A percentile compares a stretch with the other conserved stretches of the same genome.
phyloP scores from a whole-genome alignment of 169 alveolate genomes.

The Eimeria necatrix region DNA sequence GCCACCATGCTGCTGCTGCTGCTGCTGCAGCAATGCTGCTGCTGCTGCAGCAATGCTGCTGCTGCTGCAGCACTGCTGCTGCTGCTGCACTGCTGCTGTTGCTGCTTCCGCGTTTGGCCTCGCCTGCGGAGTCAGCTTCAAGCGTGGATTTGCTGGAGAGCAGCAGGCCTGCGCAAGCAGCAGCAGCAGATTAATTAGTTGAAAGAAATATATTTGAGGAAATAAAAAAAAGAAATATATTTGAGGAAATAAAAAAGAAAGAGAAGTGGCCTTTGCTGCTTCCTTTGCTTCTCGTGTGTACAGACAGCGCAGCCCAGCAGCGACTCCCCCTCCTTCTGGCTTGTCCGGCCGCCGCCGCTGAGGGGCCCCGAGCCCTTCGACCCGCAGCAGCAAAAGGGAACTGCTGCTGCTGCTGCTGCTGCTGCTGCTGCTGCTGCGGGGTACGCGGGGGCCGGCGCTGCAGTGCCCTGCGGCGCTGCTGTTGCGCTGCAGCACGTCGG shows the following conservation, averaged over 20 bases:
- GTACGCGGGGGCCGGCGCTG: constrained; percentile 65
- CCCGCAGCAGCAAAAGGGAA: neutral
- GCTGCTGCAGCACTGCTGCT: neutral
- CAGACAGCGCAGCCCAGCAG: constrained; percentile 53
- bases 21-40: neutral
- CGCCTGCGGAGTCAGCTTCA: too few species aligned
- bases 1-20: too few species aligned
- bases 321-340: constrained; percentile 21
- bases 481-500: constrained; percentile 53
- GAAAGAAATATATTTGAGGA: neutral
- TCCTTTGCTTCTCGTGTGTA: neutral
- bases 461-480: constrained; percentile 52
- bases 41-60: neutral
- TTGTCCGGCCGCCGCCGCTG: constrained; percentile 6
- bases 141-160: too few species aligned
- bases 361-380: neutral
- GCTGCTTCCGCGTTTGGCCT: neutral
- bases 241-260: neutral
- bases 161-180: too few species aligned
- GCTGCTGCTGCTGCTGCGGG: neutral
- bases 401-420: neutral
- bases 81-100: neutral
- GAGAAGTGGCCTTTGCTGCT: neutral
- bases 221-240: too few species aligned
- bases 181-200: too few species aligned